A percentile compares a stretch with the other conserved stretches of the same genome.
Conservation (phyloP, 768 basidiomycete species). For the Dacryopinax spathularia region DNA sequence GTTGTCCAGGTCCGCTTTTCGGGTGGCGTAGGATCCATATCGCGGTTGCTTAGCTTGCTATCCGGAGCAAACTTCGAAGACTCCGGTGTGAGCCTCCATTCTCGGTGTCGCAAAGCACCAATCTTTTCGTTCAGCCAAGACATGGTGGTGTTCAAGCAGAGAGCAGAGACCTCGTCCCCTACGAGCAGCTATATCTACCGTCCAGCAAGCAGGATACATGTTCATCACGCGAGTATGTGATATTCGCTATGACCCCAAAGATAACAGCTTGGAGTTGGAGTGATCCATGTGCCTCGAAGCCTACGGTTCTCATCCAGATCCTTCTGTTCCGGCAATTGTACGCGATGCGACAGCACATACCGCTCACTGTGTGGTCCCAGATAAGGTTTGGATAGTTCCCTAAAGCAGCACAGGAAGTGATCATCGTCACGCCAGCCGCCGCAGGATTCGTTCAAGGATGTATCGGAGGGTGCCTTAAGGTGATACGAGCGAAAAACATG, state of each 20-base stretch:
- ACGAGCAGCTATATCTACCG: background rate
- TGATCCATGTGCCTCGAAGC: background rate
- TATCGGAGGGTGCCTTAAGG: background rate
- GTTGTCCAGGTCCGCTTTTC: constrained; percentile 51
- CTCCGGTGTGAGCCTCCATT: constrained; percentile 42
- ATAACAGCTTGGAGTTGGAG: background rate
- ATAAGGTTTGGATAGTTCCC: background rate
- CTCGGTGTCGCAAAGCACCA: background rate
- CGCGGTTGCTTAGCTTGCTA: constrained; percentile 52
- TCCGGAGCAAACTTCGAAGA: constrained; percentile 43
- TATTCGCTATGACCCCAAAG: background rate
- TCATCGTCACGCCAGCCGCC: background rate
- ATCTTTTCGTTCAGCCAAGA: background rate
- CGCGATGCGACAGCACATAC: background rate
- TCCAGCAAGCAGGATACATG: background rate
- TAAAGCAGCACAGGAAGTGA: background rate
- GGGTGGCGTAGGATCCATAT: constrained; percentile 54
- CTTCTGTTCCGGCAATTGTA: background rate
- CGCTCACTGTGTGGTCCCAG: background rate
- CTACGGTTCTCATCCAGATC: background rate
- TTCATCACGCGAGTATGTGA: background rate
- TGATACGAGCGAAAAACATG: too few species aligned
- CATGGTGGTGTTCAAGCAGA: background rate
- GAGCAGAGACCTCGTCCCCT: background rate
- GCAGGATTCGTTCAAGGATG: background rate